phyloP scores from a whole-genome alignment of 192 early-diverging fungal genomes.

The Phlyctochytrium arcticum region DNA sequence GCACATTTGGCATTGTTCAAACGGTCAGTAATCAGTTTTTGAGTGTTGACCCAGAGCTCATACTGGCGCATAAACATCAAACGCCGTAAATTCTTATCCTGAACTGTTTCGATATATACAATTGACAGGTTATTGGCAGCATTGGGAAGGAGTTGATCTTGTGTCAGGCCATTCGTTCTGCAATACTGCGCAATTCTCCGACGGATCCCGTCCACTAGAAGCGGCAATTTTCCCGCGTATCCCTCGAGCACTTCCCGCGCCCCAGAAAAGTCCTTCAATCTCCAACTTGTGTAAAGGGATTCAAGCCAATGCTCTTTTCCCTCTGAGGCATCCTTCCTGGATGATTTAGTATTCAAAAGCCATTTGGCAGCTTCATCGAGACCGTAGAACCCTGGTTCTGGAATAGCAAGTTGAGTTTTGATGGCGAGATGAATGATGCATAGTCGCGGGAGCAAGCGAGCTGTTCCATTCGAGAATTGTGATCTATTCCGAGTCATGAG shows the following conservation, averaged over 20 bases:
- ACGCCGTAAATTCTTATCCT: conserved; percentile 16
- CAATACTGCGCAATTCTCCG: conserved; percentile 5
- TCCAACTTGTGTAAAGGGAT: conserved; percentile 13
- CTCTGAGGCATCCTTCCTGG: background rate
- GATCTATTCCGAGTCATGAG: background rate
- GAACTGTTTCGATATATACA: conserved; percentile 22
- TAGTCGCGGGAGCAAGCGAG: conserved; percentile 21
- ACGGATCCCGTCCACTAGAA: background rate
- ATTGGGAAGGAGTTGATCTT: conserved; percentile 21
- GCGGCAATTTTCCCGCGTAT: background rate
- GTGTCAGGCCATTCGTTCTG: background rate
- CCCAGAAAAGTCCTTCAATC: background rate
- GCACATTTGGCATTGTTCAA: too few species aligned
- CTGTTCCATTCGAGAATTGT: background rate
- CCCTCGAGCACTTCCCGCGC: background rate
- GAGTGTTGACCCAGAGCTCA: too few species aligned
- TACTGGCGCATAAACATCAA: conserved; percentile 34
- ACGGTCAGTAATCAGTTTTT: too few species aligned
- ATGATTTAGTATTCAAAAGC: background rate
- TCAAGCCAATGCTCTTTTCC: background rate
- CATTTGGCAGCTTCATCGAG: conserved; percentile 7
- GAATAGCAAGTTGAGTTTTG: conserved; percentile 10
- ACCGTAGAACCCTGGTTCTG: conserved; percentile 21
- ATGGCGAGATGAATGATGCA: conserved; percentile 10
- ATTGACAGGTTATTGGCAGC: conserved; percentile 15